Percentiles rank a stretch among this genome's conserved stretches.
These are phyloP conservation scores for Microstroma glucosiphilum DNA, from an alignment of 1,284 basidiomycete species.

Conservation along the genomic window DNA sequence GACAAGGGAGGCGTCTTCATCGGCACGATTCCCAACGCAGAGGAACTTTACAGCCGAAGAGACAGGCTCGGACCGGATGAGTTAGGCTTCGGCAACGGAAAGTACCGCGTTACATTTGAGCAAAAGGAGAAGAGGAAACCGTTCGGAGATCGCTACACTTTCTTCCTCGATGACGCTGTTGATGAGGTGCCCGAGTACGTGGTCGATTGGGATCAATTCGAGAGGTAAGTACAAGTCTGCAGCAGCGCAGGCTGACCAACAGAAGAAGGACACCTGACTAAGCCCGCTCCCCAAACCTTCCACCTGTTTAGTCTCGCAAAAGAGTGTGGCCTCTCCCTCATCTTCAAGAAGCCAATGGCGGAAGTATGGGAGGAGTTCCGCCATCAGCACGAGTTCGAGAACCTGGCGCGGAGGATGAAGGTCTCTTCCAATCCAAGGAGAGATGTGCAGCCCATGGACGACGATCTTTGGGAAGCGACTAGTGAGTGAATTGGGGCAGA, in stretches of 20 bases:
- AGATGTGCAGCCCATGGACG: constrained; percentile 25
- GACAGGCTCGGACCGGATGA: not conserved
- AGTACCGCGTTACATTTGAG: constrained; percentile 76
- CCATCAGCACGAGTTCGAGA: constrained; percentile 18
- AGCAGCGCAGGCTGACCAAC: not conserved
- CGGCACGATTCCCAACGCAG: constrained; percentile 79
- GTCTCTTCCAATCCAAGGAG: constrained; percentile 18
- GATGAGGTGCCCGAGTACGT: constrained; percentile 88
- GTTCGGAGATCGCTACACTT: constrained; percentile 81
- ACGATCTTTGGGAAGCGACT: constrained; percentile 45
- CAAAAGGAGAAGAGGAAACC: constrained; percentile 58
- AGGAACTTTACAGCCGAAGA: constrained; percentile 51
- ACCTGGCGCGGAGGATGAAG: constrained; percentile 30
- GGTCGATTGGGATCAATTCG: constrained; percentile 88
- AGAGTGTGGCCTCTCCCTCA: constrained; percentile 68
- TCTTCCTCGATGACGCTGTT: constrained; percentile 89
- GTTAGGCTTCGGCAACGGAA: constrained; percentile 74
- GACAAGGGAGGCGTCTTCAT: constrained; percentile 79
- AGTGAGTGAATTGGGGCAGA: constrained; percentile 16
- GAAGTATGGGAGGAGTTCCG: constrained; percentile 36
- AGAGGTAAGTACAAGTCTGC: constrained; percentile 59
- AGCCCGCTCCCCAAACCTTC: constrained; percentile 1
- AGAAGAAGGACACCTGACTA: constrained; percentile 1
- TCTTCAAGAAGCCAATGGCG: constrained; percentile 75
- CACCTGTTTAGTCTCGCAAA: constrained; percentile 65